Base-by-base conservation (phyloP, 768 basidiomycete genomes). In the Phaeotremella skinneri region DNA sequence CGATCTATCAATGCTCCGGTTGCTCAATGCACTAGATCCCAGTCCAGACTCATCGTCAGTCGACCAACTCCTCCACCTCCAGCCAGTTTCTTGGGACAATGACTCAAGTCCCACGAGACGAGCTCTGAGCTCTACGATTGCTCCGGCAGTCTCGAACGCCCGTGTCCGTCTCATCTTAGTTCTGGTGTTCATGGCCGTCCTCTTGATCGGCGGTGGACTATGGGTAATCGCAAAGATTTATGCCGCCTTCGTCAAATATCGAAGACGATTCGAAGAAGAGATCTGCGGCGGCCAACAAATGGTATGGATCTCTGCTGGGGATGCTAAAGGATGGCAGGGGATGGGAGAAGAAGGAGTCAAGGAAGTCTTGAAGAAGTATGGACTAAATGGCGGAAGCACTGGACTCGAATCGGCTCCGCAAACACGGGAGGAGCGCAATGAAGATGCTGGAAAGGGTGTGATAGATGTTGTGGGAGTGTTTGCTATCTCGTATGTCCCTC, bases 1-100 rank as follows among this genome's bases (percentile, higher is more conserved):
- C 55, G 89, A 91, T 72, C 81, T 91, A 56, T 87, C 85, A 61
- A 74, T 91, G n/a, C 74, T 89, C 31, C 83, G 88, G 2, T 81
- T 90, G n/a, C 76, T 91, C 51, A 82, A 83, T 21, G 71, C 86
- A 14, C 73, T 89, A 32, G 75, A 76, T 55, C 71, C 71, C 2
- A 60, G 62, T 51, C 64, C 70, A 1, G 63, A 62, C 20, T 67
- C 67, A 27, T 49, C 59, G 45, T 58, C 63, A 74, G 74, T 52
- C 45, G 76, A 79, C 5, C 70, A 73, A 39, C 61, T 80, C 20
- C 73, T 80, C 2, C 20, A 49, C 2, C 67, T 20, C 20, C 39
- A 52, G 14, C 34, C 34, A 7, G 17, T 17, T 37, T 37, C 34
- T 17, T 17, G 17, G 17, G 17, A 7, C 34, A 37, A 7, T 7